Base-by-base conservation (phyloP, 73 alveolate genomes). In the Stentor roeselii region DNA sequence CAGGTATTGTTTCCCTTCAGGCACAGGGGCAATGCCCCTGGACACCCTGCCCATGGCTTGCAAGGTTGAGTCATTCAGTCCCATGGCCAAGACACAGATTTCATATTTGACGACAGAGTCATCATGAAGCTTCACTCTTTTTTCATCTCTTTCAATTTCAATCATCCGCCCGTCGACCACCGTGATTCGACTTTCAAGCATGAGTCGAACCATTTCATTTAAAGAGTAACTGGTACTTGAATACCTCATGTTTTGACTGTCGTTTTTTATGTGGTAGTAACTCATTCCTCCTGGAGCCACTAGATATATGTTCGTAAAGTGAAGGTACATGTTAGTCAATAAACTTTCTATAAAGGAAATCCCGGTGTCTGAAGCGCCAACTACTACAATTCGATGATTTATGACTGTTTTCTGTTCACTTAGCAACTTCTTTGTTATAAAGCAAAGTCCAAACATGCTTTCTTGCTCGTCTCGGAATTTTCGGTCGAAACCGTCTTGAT, bases 281-380 rank as follows among this genome's bases (percentile, higher is more conserved):
- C 96, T 92, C 60, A 97, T 90, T 41, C 99, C 99, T 21, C 99
- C 99, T 42, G 99, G 99, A 75, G 99, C 98, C n/a, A 97, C 82
- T 83, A 97, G 89, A 58, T 92, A 94, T 15, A 97, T 96, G 89
- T 97, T 95, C 36, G 98, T 90, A 91, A 97, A 97, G 50, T 92
- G 90, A 37, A 97, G 82, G 86, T 97, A 97, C 85, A 97, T 93
- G 76, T 95, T 95, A 11, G 98, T 90, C 50, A 97, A 90, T 61
- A 97, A 93, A 31, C 98, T 93, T 88, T 97, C 99, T 42, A 97
- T 96, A 87, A 97, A 97, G 11, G 99, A 92, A 40, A 97, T 93
- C 37, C 99, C 99, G 34, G 99, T 95, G 89, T 97, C 99, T 74
- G 97, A 86, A 37, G 99, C 99, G 11, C 99, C 99, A 3, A 97